Conservation (phyloP, 176 grass and related monocot genomes). For the Bonia amplexicaulis region DNA sequence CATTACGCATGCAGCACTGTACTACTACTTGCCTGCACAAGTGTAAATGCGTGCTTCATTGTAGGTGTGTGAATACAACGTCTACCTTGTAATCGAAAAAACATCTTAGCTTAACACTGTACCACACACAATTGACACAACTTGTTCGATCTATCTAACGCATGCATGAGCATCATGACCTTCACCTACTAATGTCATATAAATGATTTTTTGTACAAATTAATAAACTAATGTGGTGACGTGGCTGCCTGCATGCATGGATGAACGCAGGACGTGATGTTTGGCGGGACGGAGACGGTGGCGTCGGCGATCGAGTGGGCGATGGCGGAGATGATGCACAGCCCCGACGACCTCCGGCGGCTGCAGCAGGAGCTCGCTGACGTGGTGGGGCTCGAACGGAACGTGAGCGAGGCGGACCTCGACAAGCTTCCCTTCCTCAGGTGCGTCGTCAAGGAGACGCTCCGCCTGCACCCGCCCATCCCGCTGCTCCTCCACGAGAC, state of each 20-base stretch:
- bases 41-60: too few species aligned
- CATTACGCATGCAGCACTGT: not conserved
- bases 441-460: constrained; percentile 85
- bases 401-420: constrained; percentile 60
- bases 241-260: not conserved
- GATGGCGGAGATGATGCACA: constrained; percentile 84
- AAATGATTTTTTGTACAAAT: not conserved
- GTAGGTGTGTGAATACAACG: too few species aligned
- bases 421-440: constrained; percentile 84
- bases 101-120: too few species aligned
- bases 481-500: constrained; percentile 91
- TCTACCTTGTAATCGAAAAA: too few species aligned
- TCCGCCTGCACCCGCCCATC: constrained; percentile 91
- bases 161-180: not conserved
- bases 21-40: not conserved
- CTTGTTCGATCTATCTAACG: not conserved
- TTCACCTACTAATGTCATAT: not conserved
- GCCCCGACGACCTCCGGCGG: constrained; percentile 60
- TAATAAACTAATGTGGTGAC: not conserved
- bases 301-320: constrained; percentile 92
- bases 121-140: not conserved
- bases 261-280: constrained; percentile 81
- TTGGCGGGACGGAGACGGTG: constrained; percentile 94
- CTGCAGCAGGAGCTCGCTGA: constrained; percentile 65
- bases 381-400: constrained; percentile 53